Conservation (phyloP, 441 rosid species). For the Gossypium gossypioides region DNA sequence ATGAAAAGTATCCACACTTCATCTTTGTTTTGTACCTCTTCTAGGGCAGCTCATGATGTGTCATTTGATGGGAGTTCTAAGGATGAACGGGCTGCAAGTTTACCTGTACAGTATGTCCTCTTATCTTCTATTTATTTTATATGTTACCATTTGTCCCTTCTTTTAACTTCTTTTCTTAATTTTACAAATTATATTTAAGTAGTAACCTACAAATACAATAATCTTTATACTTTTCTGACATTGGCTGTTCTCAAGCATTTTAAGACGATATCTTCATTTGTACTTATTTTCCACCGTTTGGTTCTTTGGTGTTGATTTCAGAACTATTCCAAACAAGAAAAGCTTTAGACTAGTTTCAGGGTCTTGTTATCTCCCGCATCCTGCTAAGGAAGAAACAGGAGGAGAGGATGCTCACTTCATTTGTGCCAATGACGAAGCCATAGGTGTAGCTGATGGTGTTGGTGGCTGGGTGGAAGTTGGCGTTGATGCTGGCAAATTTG, state of each 20-base stretch:
- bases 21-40: slow-evolving; percentile 30
- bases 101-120: slow-evolving; percentile 44
- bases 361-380: slow-evolving; percentile 55
- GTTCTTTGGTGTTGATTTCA: slow-evolving; percentile 15
- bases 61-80: slow-evolving; percentile 42
- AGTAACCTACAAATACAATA: background rate
- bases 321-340: slow-evolving; percentile 26
- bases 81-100: slow-evolving; percentile 33
- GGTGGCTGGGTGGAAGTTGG: slow-evolving; percentile 85
- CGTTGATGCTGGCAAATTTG: slow-evolving; percentile 43
- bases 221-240: background rate
- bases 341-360: slow-evolving; percentile 48
- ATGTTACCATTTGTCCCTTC: background rate
- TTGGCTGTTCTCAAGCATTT: background rate
- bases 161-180: background rate
- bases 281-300: background rate
- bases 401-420: slow-evolving; percentile 78
- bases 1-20: slow-evolving; percentile 34
- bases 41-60: slow-evolving; percentile 52
- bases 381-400: slow-evolving; percentile 53
- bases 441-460: slow-evolving; percentile 73
- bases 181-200: background rate
- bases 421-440: slow-evolving; percentile 45
- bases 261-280: background rate
- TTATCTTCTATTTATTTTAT: slow-evolving; percentile 12